Percentiles rank a stretch among this genome's conserved stretches.
Conservation (phyloP, 495 filamentous ascomycete species). For the Xylaria telfairii region DNA sequence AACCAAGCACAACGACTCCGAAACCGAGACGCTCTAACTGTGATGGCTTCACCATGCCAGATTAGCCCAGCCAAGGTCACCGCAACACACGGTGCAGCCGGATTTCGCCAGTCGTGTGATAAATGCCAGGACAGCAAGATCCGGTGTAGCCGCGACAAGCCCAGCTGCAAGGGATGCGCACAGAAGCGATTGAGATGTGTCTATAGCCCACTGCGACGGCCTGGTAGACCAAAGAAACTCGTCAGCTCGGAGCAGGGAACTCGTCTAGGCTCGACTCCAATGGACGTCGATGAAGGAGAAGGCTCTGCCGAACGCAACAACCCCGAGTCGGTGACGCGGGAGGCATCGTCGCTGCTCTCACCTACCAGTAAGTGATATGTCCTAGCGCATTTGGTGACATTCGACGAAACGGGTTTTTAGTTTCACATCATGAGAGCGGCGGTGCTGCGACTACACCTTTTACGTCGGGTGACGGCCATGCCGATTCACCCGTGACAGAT, state of each 20-base stretch:
- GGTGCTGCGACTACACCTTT: not conserved
- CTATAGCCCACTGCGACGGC: conserved; percentile 54
- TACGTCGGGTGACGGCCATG: not conserved
- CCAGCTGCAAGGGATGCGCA: conserved; percentile 51
- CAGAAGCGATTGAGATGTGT: conserved; percentile 52
- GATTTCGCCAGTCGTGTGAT: conserved; percentile 56
- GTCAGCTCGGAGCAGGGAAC: not conserved
- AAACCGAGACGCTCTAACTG: too few species aligned
- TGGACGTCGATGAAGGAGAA: not conserved
- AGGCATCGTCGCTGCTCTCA: not conserved
- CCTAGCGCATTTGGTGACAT: not conserved
- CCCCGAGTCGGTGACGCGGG: not conserved
- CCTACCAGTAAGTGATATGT: not conserved
- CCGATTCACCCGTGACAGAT: not conserved
- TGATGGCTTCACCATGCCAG: too few species aligned
- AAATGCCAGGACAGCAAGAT: conserved; percentile 57
- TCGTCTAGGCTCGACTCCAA: not conserved
- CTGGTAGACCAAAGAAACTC: conserved; percentile 48
- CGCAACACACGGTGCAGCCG: conserved; percentile 32
- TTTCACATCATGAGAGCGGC: too few species aligned
- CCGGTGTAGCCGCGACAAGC: conserved; percentile 56
- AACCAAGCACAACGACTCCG: too few species aligned
- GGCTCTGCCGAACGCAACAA: too few species aligned
- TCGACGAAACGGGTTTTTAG: too few species aligned
- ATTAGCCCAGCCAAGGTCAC: too few species aligned